Conservation (phyloP, 331 rosid species). For the Malus hybrid region DNA sequence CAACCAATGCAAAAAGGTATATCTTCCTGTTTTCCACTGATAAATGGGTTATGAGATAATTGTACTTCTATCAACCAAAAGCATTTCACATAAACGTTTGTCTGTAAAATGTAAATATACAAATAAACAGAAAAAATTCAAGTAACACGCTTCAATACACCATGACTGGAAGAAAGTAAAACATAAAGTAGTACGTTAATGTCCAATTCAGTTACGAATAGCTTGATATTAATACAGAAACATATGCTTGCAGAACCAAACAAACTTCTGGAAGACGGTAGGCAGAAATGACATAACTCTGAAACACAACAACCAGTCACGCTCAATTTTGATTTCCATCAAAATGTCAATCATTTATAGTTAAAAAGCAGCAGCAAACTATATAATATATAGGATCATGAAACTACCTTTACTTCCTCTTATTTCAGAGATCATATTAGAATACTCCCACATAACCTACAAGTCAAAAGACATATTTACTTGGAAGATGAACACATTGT, state of each 20-base stretch:
- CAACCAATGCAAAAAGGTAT: background rate
- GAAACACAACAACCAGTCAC: background rate
- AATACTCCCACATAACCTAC: constrained; percentile 99
- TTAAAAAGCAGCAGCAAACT: constrained; percentile 48
- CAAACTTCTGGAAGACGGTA: background rate
- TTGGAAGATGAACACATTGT: constrained; percentile 85
- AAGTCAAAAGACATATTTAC: constrained; percentile 97
- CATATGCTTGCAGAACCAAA: background rate
- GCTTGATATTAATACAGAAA: background rate
- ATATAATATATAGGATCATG: constrained; percentile 72
- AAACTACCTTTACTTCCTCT: constrained; percentile 99
- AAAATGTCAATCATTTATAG: constrained; percentile 35
- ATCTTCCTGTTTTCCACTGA: background rate
- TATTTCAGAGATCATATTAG: constrained; percentile 99
- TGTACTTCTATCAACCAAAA: background rate
- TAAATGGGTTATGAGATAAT: background rate
- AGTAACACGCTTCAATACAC: background rate
- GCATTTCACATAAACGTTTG: background rate
- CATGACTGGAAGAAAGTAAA: background rate
- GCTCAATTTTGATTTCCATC: constrained; percentile 11
- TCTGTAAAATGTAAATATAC: background rate
- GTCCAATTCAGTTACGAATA: background rate
- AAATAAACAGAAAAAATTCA: background rate
- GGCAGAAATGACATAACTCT: constrained; percentile 2
- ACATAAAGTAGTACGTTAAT: background rate